Conservation (phyloP, 2,329 filamentous ascomycete genomes). For the Alternaria sp. region DNA sequence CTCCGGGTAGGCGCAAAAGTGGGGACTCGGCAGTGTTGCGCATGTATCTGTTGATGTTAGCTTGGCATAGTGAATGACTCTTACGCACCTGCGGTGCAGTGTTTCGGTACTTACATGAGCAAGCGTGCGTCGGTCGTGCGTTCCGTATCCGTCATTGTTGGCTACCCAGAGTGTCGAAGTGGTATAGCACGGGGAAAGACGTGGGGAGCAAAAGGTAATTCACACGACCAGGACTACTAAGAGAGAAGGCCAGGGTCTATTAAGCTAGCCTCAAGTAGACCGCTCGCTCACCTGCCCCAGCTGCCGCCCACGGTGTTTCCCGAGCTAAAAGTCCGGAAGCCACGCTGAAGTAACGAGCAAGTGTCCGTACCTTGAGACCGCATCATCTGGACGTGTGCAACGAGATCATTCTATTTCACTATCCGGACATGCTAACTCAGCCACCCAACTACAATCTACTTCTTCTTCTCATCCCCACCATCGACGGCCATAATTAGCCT, state of each 20-base stretch:
- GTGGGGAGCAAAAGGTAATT: not conserved
- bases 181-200: not conserved
- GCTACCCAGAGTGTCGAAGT: not conserved
- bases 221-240: not conserved
- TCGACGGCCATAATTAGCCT: not conserved
- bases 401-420: not conserved
- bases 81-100: not conserved
- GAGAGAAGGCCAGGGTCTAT: not conserved
- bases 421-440: not conserved
- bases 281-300: not conserved
- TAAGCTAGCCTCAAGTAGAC: not conserved
- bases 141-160: not conserved
- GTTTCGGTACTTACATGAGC: not conserved
- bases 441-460: not conserved
- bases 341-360: not conserved
- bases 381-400: not conserved
- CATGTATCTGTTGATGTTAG: not conserved
- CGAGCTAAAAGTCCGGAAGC: not conserved
- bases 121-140: not conserved
- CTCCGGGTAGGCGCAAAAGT: constrained; percentile 6
- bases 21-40: constrained; percentile 1
- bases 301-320: not conserved
- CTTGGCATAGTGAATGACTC: not conserved
- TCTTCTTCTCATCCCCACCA: not conserved
- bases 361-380: not conserved